These are phyloP conservation scores for Wallacemonas collosoma DNA, from an alignment of 208 protist species.

Conservation along the genomic window DNA sequence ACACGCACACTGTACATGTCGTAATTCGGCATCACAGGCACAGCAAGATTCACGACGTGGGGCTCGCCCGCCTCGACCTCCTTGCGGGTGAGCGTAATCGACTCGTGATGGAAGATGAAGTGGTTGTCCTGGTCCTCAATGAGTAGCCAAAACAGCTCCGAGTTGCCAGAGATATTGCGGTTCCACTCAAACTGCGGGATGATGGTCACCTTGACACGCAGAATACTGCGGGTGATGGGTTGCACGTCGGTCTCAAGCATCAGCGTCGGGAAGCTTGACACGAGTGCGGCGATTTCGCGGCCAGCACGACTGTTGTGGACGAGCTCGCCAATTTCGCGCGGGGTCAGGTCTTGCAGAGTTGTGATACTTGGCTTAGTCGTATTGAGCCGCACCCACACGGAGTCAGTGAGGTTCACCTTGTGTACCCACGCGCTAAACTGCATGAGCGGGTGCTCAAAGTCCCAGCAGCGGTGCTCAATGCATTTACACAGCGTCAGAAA, in stretches of 20 bases:
- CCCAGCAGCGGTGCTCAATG: constrained; percentile 95
- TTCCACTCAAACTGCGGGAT: constrained; percentile 94
- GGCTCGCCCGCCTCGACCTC: constrained; percentile 75
- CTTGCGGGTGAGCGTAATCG: constrained; percentile 79
- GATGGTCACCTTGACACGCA: constrained; percentile 94
- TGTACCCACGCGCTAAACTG: constrained; percentile 83
- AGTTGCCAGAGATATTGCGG: constrained; percentile 91
- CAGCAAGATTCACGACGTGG: constrained; percentile 93
- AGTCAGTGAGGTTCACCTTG: constrained; percentile 71
- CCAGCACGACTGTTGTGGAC: constrained; percentile 87
- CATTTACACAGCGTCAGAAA: constrained; percentile 93
- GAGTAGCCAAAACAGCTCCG: constrained; percentile 95
- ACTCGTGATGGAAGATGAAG: constrained; percentile 94
- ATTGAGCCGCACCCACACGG: constrained; percentile 74
- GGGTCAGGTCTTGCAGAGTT: constrained; percentile 76
- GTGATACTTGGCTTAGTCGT: constrained; percentile 77
- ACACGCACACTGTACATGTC: constrained; percentile 97
- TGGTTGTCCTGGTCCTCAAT: constrained; percentile 97
- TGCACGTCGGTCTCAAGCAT: constrained; percentile 91
- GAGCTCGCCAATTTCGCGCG: constrained; percentile 82
- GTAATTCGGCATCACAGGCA: constrained; percentile 97
- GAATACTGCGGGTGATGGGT: constrained; percentile 97
- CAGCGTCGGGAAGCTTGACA: constrained; percentile 92
- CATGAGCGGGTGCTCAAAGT: constrained; percentile 89
- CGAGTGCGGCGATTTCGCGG: constrained; percentile 74